phyloP scores from a whole-genome alignment of 495 filamentous ascomycete genomes.

The Aspergillus sclerotioniger region DNA sequence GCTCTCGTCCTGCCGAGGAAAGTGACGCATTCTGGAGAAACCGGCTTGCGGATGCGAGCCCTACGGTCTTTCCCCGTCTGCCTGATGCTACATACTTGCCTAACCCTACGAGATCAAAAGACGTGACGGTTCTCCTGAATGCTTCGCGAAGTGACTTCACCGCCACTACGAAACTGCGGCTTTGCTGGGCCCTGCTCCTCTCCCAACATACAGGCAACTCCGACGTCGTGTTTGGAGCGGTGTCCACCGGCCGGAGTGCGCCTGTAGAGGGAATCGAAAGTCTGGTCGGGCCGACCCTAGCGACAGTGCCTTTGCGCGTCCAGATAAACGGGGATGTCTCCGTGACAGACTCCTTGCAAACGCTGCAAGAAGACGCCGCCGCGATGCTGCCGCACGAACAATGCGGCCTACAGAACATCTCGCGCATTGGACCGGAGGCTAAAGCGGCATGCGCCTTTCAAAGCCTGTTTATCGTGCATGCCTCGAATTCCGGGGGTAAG shows the following conservation, averaged over 20 bases:
- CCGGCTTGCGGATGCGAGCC: background rate
- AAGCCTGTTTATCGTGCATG: conserved; percentile 48
- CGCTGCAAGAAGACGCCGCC: conserved; percentile 23
- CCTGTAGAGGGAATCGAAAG: conserved; percentile 28
- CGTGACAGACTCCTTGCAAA: background rate
- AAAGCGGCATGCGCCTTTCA: conserved; percentile 52
- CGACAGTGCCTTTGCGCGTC: conserved; percentile 47
- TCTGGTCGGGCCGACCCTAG: conserved; percentile 39
- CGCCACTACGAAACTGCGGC: conserved; percentile 36
- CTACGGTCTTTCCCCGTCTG: no score
- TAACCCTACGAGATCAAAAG: no score
- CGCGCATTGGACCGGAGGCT: conserved; percentile 46
- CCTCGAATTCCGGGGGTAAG: background rate
- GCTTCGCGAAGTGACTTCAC: no score
- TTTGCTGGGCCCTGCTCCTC: conserved; percentile 37
- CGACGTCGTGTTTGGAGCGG: conserved; percentile 32
- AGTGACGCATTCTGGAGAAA: background rate
- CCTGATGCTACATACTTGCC: no score
- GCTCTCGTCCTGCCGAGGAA: background rate
- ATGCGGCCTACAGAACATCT: conserved; percentile 50
- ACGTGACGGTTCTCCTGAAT: no score
- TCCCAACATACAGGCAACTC: conserved; percentile 22
- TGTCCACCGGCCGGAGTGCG: conserved; percentile 31
- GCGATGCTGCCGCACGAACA: conserved; percentile 42
- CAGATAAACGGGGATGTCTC: background rate